Base-by-base conservation (phyloP, 2,329 filamentous ascomycete species). In the Fusarium abutilonis region DNA sequence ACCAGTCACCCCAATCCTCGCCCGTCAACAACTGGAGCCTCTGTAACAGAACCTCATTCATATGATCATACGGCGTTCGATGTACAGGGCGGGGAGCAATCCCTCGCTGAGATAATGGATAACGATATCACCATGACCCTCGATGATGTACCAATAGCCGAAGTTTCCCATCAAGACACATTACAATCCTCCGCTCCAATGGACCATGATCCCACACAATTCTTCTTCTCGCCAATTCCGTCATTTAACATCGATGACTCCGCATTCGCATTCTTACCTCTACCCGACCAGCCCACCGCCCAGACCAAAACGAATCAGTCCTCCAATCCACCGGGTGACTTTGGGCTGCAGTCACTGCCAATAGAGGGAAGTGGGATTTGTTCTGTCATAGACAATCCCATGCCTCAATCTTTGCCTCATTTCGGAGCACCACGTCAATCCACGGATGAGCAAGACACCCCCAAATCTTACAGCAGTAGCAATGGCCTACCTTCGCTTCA, bases 191-290 rank as follows among this genome's bases (percentile, higher is more conserved):
- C 26, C 26, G 15, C n/a, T n/a, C n/a, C n/a, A n/a, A n/a, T n/a
- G 17, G 26, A 44, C 6, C 29, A 45, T 13, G 43, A 45, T 7
- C 17, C 38, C 9, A 32, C 31, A 3, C 21, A 8, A 2, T 35
- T 35, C 26, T 43, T 35, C 39, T 43, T 42, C 19, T 42, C 39
- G 7, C 38, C 31, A 11, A 51, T 51, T 19, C 38, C 47, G 4
- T 9, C 9, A 10, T 5, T 43, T 4, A 39, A 43, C 38, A 3
- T 51, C 2, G 47, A 51, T 28, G 9, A 15, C 17, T 23, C 39
- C 7, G 28, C 17, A 10, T 51, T 51, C 21, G 9, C 38, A 9
- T 50, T 51, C 28, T 36, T 21, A 19, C 17, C 43, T n/a, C 26
- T 43, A 21, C n/a, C n/a, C n/a, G 29, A 26, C 9, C 31, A 36